These are phyloP conservation scores for Neurospora intermedia DNA, from an alignment of 495 filamentous ascomycete genomes.

Conservation along the genomic window DNA sequence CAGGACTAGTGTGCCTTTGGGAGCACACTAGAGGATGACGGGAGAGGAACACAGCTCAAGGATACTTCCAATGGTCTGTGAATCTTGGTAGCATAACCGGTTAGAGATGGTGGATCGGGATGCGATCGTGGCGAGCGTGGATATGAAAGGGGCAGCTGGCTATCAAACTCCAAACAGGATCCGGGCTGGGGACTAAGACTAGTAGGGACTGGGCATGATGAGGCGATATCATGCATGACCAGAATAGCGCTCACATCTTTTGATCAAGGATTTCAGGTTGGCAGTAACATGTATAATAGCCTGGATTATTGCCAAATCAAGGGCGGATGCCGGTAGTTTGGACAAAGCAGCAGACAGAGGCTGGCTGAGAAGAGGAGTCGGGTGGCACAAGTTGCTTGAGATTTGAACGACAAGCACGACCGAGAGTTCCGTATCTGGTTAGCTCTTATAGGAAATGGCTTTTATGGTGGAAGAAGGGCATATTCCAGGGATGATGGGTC, in stretches of 20 bases:
- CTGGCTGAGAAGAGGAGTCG: constrained; percentile 9
- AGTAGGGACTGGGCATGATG: not conserved
- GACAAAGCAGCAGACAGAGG: constrained; percentile 7
- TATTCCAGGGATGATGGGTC: not conserved
- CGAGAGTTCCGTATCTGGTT: constrained; percentile 9
- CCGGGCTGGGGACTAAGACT: not conserved
- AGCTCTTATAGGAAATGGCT: not conserved
- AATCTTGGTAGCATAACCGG: not conserved
- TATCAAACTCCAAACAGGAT: not conserved
- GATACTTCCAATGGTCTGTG: not conserved
- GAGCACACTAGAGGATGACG: not conserved
- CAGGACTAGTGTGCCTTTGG: not conserved
- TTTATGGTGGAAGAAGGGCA: not conserved
- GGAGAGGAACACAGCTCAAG: not conserved
- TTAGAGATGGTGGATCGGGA: not conserved
- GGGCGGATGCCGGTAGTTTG: not conserved
- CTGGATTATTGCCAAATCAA: not conserved
- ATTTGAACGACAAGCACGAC: constrained; percentile 10
- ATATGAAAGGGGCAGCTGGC: not conserved
- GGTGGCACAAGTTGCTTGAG: constrained; percentile 1
- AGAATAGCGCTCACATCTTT: not conserved
- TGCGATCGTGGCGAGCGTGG: not conserved
- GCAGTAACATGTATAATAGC: not conserved
- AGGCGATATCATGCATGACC: not conserved
- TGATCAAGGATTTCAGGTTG: not conserved